These are phyloP conservation scores for Rhazya stricta DNA, from an alignment of 257 asterid species.

Conservation along the genomic window DNA sequence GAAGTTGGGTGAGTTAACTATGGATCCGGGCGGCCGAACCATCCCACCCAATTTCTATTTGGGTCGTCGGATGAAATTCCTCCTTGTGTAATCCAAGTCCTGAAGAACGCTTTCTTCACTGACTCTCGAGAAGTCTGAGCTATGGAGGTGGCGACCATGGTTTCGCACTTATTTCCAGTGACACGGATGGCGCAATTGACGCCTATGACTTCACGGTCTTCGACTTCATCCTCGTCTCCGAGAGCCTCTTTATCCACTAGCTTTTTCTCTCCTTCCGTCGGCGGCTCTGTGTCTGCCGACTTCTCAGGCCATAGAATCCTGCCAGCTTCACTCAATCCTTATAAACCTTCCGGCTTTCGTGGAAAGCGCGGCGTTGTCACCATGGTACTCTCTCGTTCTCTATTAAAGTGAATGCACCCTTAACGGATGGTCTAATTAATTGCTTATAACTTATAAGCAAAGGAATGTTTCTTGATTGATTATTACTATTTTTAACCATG, in stretches of 20 bases:
- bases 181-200: constrained; percentile 34
- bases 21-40: background rate
- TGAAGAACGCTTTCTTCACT: background rate
- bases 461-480: background rate
- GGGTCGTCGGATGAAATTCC: background rate
- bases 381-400: constrained; percentile 43
- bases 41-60: background rate
- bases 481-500: background rate
- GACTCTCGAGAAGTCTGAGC: background rate
- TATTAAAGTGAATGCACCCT: background rate
- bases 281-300: constrained; percentile 43
- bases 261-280: constrained; percentile 51
- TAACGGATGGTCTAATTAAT: background rate
- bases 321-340: constrained; percentile 52
- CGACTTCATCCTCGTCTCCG: constrained; percentile 30
- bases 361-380: constrained; percentile 72
- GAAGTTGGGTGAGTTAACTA: background rate
- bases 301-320: constrained; percentile 66
- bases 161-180: constrained; percentile 48
- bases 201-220: constrained; percentile 18
- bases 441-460: background rate
- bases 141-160: constrained; percentile 52
- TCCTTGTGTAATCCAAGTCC: constrained; percentile 7
- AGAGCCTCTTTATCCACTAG: constrained; percentile 35
- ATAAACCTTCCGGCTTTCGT: constrained; percentile 26